Base-by-base conservation (phyloP, 2,329 filamentous ascomycete species). In the Gliomastix tumulicola region DNA sequence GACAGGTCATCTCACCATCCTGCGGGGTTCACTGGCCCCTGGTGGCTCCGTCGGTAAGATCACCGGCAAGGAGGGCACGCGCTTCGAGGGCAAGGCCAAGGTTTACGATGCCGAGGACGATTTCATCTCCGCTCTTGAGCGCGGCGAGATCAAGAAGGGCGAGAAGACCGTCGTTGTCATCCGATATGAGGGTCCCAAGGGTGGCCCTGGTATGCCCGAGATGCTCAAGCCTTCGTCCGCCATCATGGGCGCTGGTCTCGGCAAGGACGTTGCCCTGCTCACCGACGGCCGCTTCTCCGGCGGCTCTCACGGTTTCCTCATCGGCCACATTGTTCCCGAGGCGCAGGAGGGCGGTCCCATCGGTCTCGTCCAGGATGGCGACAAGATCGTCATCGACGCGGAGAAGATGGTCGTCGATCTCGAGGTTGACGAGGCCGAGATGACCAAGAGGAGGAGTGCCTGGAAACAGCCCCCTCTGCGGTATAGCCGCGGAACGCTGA, bases 181-280 rank as follows among this genome's bases (percentile, higher is more conserved):
- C 37, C 82, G 90, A 17, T 96, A 96, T 56, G 90, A 97, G 57
- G 90, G 90, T 0, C 90, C 90, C 11, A 89, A 87, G 55, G 90
- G 90, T 43, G 90, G 90, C 0, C 90, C 90, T 0, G 90, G 90
- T 30, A 97, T 97, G 90, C 90, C 89, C 3, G 90, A 97, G 62
- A 88, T 95, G 62, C 74, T 97, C 31, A 88, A 84, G 56, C 86
- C 90, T 10, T 84, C 78, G 40, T 88, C 88, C 0, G 87, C 89
- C 15, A 86, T 97, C 47, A 95, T 95, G 84, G 90, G 90, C 34
- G 90, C 90, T 1, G 84, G 84, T 11, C 68, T 97, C 36, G 39
- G 28, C 35, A 86, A 71, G 36, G 94, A 95, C 50, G 77, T 96
- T 8, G 89, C 90, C 0, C 74, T 97, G 12, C 87, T 97, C 34